These are phyloP conservation scores for Vanrija humicola DNA, from an alignment of 1,284 basidiomycete genomes.

Conservation along the genomic window DNA sequence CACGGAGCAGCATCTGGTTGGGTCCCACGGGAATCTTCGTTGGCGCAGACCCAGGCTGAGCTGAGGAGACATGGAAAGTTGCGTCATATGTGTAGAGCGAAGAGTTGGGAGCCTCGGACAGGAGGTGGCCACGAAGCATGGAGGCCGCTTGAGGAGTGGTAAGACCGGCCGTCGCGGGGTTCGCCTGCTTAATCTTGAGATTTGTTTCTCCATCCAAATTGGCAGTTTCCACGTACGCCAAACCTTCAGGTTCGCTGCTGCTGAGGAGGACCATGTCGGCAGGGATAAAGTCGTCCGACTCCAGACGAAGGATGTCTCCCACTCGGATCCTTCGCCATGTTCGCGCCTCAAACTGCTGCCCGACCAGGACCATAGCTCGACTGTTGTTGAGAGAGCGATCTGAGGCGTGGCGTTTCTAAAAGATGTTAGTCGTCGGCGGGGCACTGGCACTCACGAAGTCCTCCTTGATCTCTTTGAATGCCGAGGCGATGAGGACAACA, in stretches of 20 bases:
- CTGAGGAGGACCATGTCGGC: constrained; percentile 86
- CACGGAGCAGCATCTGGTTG: constrained; percentile 88
- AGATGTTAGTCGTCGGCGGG: constrained; percentile 1
- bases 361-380: constrained; percentile 68
- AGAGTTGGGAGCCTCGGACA: constrained; percentile 96
- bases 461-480: constrained; percentile 94
- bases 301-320: constrained; percentile 87
- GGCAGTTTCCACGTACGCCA: constrained; percentile 96
- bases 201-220: constrained; percentile 99
- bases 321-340: constrained; percentile 89
- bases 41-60: constrained; percentile 37
- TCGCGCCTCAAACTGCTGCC: constrained; percentile 64
- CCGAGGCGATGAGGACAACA: constrained; percentile 88
- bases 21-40: constrained; percentile 87
- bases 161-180: constrained; percentile 71
- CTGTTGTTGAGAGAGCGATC: constrained; percentile 89
- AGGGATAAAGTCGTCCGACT: constrained; percentile 91
- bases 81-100: constrained; percentile 94
- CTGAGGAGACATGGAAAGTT: constrained; percentile 60
- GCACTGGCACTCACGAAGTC: constrained; percentile 58
- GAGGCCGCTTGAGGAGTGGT: constrained; percentile 73
- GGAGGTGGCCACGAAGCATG: constrained; percentile 72
- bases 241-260: constrained; percentile 91
- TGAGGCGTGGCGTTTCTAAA: constrained; percentile 83
- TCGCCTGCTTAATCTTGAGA: constrained; percentile 96